A percentile compares a stretch with the other conserved stretches of the same genome.
These are phyloP conservation scores for Straminergon stramineum DNA, from an alignment of 225 moss, liverwort and hornwort genomes.

Conservation along the genomic window DNA sequence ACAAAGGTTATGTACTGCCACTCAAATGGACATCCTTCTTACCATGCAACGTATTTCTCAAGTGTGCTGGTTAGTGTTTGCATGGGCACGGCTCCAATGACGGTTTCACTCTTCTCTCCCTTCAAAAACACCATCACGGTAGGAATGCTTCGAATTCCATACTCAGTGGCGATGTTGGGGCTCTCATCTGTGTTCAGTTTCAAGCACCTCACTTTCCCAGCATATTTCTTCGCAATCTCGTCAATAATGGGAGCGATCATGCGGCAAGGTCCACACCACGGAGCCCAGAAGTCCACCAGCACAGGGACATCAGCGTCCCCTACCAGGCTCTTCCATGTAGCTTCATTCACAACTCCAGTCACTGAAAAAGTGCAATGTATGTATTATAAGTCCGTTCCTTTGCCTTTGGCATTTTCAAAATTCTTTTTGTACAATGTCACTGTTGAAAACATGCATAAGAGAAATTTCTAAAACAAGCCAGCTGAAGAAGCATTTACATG, in stretches of 20 bases:
- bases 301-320: slow-evolving; percentile 68
- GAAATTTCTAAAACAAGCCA: background rate
- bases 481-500: background rate
- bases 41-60: slow-evolving; percentile 68
- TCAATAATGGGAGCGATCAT: slow-evolving; percentile 91
- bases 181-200: slow-evolving; percentile 90
- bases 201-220: slow-evolving; percentile 73
- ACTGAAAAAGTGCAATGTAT: slow-evolving; percentile 2
- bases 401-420: background rate
- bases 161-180: slow-evolving; percentile 68
- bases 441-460: background rate
- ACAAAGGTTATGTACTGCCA: background rate
- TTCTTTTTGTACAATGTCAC: background rate
- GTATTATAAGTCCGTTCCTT: background rate
- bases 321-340: slow-evolving; percentile 60
- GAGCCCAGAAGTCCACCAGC: slow-evolving; percentile 95
- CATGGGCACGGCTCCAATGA: slow-evolving; percentile 86
- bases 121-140: slow-evolving; percentile 82
- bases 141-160: slow-evolving; percentile 89
- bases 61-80: slow-evolving; percentile 54
- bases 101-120: slow-evolving; percentile 66
- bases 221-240: slow-evolving; percentile 69
- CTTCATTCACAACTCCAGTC: slow-evolving; percentile 29
- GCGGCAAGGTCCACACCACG: slow-evolving; percentile 96
- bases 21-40: background rate